These are phyloP conservation scores for Iberis amara DNA, from an alignment of 441 rosid species.

Conservation along the genomic window DNA sequence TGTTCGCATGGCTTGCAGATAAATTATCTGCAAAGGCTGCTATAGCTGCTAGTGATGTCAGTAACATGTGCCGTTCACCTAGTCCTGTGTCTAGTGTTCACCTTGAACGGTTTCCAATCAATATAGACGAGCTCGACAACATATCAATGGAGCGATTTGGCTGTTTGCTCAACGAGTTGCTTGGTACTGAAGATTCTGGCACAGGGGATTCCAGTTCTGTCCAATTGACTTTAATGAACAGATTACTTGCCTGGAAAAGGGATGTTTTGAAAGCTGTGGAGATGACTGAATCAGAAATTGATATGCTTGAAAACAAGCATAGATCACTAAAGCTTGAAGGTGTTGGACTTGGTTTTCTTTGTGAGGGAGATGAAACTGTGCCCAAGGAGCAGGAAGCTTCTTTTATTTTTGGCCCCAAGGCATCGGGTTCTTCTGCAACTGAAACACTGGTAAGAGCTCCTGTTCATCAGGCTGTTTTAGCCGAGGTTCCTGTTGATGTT, in stretches of 20 bases:
- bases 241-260: conserved; percentile 59
- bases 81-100: conserved; percentile 51
- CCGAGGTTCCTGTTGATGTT: conserved; percentile 32
- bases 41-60: conserved; percentile 43
- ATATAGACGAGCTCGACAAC: conserved; percentile 66
- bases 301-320: conserved; percentile 72
- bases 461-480: conserved; percentile 36
- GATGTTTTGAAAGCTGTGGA: conserved; percentile 66
- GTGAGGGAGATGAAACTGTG: conserved; percentile 31
- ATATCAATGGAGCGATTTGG: conserved; percentile 49
- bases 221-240: conserved; percentile 50
- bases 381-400: conserved; percentile 34
- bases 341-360: conserved; percentile 29
- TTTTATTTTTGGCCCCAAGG: conserved; percentile 45
- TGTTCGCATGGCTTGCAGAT: conserved; percentile 62
- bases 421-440: conserved; percentile 39
- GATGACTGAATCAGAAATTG: conserved; percentile 83
- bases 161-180: conserved; percentile 55
- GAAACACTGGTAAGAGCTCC: conserved; percentile 33
- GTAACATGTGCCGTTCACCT: conserved; percentile 61
- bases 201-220: conserved; percentile 53
- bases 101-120: conserved; percentile 46
- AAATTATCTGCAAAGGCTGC: conserved; percentile 49
- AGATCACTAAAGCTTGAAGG: conserved; percentile 44
- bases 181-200: conserved; percentile 58